These are phyloP conservation scores for Hyphodiscus hymeniophilus DNA, from an alignment of 495 filamentous ascomycete genomes.

Conservation along the genomic window DNA sequence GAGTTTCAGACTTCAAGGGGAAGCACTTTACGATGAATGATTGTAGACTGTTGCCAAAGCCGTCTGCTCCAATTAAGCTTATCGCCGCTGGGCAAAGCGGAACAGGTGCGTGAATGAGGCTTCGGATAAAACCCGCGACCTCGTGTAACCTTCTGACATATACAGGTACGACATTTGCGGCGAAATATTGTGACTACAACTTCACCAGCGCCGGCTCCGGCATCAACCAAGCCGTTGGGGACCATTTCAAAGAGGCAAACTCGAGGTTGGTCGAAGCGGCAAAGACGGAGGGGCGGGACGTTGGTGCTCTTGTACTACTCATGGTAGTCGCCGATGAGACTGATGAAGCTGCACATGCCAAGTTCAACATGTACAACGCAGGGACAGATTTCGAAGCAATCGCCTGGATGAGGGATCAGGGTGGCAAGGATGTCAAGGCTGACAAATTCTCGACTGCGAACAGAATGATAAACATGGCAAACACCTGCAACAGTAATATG, in stretches of 20 bases:
- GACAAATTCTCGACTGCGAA: too few relatives aligned
- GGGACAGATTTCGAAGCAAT: constrained; percentile 23
- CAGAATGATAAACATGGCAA: constrained; percentile 21
- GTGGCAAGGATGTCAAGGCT: constrained; percentile 24
- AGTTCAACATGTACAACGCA: constrained; percentile 27
- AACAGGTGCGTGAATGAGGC: too few relatives aligned
- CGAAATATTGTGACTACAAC: constrained; percentile 25
- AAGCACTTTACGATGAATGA: constrained; percentile 28
- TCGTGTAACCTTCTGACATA: too few relatives aligned
- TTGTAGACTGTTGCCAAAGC: constrained; percentile 27
- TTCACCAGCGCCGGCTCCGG: constrained; percentile 25
- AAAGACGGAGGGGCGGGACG: constrained; percentile 20
- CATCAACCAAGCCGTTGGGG: constrained; percentile 26
- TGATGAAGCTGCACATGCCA: constrained; percentile 23
- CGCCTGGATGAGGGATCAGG: constrained; percentile 24
- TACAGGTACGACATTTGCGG: constrained; percentile 27
- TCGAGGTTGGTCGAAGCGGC: constrained; percentile 22
- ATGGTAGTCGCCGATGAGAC: constrained; percentile 29
- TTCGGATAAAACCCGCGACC: too few relatives aligned
- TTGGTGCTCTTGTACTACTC: constrained; percentile 26
- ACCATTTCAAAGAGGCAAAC: constrained; percentile 16
- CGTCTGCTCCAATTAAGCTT: constrained; percentile 20
- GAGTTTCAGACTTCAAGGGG: constrained; percentile 27
- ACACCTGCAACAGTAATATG: constrained; percentile 25
- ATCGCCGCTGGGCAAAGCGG: constrained; percentile 25